Evolutionary conservation across 2,329 filamentous ascomycete genomes (phyloP).

Genomic region (Pseudogymnoascus sp.): DNA sequence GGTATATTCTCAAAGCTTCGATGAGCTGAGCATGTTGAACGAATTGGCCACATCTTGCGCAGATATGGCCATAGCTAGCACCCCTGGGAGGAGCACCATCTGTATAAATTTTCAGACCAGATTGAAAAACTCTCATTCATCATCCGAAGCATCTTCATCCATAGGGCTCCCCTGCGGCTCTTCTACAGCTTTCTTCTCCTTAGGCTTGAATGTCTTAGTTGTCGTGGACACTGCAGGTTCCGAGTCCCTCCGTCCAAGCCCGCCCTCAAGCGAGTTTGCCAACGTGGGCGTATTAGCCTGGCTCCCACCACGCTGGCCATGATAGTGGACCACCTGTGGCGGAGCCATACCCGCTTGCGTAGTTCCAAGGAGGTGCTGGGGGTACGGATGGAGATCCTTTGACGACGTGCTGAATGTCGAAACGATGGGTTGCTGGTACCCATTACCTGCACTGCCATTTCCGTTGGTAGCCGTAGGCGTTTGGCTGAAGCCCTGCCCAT

Average conservation of each 20-base stretch:
- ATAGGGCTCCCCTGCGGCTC: background rate
- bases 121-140: background rate
- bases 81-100: background rate
- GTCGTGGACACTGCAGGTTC: background rate
- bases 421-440: constrained; percentile 59
- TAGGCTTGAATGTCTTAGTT: background rate
- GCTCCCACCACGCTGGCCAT: constrained; percentile 58
- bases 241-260: background rate
- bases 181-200: background rate
- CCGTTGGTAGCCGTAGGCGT: constrained; percentile 34
- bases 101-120: background rate
- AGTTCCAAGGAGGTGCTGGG: constrained; percentile 50
- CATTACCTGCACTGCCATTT: constrained; percentile 46
- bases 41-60: background rate
- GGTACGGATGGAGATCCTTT: constrained; percentile 60
- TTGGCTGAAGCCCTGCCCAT: constrained; percentile 38
- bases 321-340: constrained; percentile 59
- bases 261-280: constrained; percentile 11
- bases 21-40: background rate
- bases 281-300: constrained; percentile 55
- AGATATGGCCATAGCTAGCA: background rate
- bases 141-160: background rate
- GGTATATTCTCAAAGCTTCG: background rate
- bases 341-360: constrained; percentile 53
- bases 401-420: constrained; percentile 64